Conservation (phyloP, 805 yeast genomes). For the Cyberlindnera bimundalis region DNA sequence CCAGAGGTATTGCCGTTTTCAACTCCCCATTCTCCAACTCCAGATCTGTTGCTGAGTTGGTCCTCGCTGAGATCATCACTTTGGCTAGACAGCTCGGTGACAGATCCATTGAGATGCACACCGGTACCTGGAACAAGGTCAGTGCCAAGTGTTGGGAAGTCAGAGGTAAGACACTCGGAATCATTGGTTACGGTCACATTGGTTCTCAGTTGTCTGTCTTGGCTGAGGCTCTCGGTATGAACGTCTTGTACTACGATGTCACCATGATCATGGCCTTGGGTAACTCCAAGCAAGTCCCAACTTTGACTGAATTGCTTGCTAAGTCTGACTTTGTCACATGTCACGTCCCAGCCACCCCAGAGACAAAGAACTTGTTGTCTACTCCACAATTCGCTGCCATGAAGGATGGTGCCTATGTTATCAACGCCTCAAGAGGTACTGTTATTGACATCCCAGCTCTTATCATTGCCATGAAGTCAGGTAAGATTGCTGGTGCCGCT, state of each 20-base stretch:
- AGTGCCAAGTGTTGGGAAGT: constrained; percentile 96
- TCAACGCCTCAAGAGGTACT: constrained; percentile 97
- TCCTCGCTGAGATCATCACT: constrained; percentile 89
- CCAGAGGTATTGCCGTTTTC: constrained; percentile 92
- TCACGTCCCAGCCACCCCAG: constrained; percentile 94
- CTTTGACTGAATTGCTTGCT: constrained; percentile 77
- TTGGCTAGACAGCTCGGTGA: constrained; percentile 97
- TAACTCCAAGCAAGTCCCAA: constrained; percentile 87
- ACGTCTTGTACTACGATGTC: constrained; percentile 89
- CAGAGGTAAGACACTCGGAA: constrained; percentile 97
- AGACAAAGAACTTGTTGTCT: constrained; percentile 86
- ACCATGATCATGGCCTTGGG: constrained; percentile 94
- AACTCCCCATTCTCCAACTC: constrained; percentile 98
- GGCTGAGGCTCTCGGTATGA: constrained; percentile 98
- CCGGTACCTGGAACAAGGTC: constrained; percentile 98
- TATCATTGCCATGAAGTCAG: constrained; percentile 85
- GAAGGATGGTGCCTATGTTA: constrained; percentile 93
- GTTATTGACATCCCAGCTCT: constrained; percentile 95
- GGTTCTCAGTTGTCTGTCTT: constrained; percentile 95
- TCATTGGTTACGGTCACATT: constrained; percentile 97
- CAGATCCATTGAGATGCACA: constrained; percentile 91
- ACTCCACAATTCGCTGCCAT: constrained; percentile 90
- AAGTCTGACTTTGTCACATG: constrained; percentile 85
- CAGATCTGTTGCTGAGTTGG: constrained; percentile 96
- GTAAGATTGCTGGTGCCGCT: constrained; percentile 96